Percentiles rank a stretch among this genome's conserved stretches.
phyloP scores from a whole-genome alignment of 192 early-diverging fungal genomes.

The Pilobolus umbonatus region DNA sequence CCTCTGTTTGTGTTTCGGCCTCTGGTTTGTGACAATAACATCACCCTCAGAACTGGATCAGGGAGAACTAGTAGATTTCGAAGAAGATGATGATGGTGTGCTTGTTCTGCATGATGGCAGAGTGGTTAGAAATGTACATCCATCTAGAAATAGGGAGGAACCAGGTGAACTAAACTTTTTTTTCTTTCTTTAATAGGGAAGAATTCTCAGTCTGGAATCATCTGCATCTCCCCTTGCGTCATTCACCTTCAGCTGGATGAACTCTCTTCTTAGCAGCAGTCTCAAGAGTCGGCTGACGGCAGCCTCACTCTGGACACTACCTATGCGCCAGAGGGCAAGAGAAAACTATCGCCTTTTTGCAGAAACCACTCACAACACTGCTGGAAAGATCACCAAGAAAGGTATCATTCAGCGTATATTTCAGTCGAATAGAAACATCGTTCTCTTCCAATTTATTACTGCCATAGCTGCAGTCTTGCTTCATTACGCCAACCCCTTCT shows the following conservation, averaged over 20 bases:
- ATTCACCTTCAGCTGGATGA: conserved; percentile 34
- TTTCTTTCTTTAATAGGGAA: conserved; percentile 22
- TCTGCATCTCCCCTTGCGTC: conserved; percentile 20
- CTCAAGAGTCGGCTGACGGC: conserved; percentile 10
- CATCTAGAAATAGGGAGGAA: neutral
- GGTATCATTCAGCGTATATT: conserved; percentile 4
- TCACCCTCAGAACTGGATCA: conserved; percentile 25
- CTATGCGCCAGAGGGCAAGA: conserved; percentile 9
- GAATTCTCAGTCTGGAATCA: conserved; percentile 30
- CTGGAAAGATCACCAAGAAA: neutral
- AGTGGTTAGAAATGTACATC: conserved; percentile 29
- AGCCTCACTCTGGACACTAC: conserved; percentile 21
- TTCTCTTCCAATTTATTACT: conserved; percentile 24
- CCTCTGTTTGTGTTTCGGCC: neutral
- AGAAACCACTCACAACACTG: neutral
- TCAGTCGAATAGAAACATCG: conserved; percentile 13
- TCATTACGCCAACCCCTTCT: conserved; percentile 48
- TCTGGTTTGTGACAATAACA: conserved; percentile 21
- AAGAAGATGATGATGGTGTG: conserved; percentile 31
- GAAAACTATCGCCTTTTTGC: conserved; percentile 16
- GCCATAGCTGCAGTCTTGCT: conserved; percentile 32
- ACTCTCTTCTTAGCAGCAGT: conserved; percentile 11
- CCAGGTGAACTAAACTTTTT: neutral
- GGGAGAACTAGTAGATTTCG: conserved; percentile 26
- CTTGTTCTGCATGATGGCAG: conserved; percentile 32